Base-by-base conservation (phyloP, 257 asterid species). In the Fraxinus anomala region DNA sequence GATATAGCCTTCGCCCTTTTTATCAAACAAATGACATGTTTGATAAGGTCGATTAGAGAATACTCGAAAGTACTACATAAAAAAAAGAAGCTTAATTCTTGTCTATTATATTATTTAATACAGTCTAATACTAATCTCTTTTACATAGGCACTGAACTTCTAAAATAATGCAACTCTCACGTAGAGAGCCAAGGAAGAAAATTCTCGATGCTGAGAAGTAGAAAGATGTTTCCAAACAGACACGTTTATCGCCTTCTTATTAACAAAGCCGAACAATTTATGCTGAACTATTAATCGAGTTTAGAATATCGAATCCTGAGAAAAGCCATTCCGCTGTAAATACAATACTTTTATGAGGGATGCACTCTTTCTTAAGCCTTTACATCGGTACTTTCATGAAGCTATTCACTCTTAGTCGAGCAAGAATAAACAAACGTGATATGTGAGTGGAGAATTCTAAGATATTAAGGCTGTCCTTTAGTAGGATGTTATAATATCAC, bases 111-210 rank as follows among this genome's bases (percentile, higher is more conserved):
- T 12, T 6, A 8, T 56, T 59, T 2, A 34, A 49, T 26, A 69
- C 28, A 39, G 17, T 51, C 37, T 66, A 23, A 49, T 33, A 59
- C 54, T 70, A 14, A 28, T 26, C 9, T 34, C 30, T 73, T 19
- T 21, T 67, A 7, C 31, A 28, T 7, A 8, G 92, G 82, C 91
- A 81, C 37, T 83, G 87, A 74, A 85, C 86, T 37, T 79, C 87
- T 16, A 89, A 76, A 75, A 11, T 65, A 16, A 83, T 85, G 75
- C 89, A 83, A 2, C 85, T 89, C 6, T 89, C 93, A 39, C 90
- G 80, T 34, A 82, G 68, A 68, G 91, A 84, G 67, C 81, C 5
- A 34, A 84, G 81, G 80, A 82, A 79, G 82, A 86, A 86, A 83
- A 82, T 73, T 42, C 51, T 65, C n/a, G 77, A 37, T 10, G 80